phyloP scores from a whole-genome alignment of 2,329 filamentous ascomycete species.

The Ampelomyces quisqualis region DNA sequence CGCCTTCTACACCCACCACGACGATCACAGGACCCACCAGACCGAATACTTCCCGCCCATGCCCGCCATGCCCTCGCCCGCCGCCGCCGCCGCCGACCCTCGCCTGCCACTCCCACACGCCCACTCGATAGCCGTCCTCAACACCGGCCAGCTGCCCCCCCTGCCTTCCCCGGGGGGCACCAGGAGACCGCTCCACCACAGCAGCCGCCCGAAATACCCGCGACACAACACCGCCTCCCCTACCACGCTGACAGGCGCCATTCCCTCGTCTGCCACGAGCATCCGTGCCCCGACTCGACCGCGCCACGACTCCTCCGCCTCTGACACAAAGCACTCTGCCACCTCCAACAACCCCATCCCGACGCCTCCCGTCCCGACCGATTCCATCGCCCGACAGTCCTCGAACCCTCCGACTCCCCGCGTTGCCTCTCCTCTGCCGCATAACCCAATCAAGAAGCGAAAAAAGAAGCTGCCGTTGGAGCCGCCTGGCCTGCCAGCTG shows the following conservation, averaged over 20 bases:
- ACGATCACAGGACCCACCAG: conserved; percentile 67
- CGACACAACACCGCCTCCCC: conserved; percentile 81
- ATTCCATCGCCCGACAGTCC: conserved; percentile 45
- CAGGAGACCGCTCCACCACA: conserved; percentile 47
- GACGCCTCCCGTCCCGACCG: conserved; percentile 52
- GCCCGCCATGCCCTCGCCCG: conserved; percentile 47
- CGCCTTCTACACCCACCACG: conserved; percentile 57
- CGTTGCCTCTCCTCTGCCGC: conserved; percentile 51
- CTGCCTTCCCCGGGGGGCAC: conserved; percentile 79
- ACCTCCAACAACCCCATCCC: conserved; percentile 55
- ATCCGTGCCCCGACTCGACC: conserved; percentile 34
- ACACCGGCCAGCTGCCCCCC: conserved; percentile 74
- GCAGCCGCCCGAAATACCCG: conserved; percentile 61
- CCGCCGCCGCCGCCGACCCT: conserved; percentile 39
- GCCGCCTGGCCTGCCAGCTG: conserved; percentile 54
- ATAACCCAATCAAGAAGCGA: conserved; percentile 48
- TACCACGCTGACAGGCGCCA: conserved; percentile 56
- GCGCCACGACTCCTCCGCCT: conserved; percentile 46
- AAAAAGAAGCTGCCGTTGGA: conserved; percentile 46
- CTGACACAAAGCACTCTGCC: conserved; percentile 47
- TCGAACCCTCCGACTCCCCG: conserved; percentile 53
- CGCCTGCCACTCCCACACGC: conserved; percentile 44
- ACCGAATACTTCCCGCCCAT: conserved; percentile 82
- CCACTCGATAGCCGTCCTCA: conserved; percentile 74
- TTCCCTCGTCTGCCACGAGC: conserved; percentile 45